Evolutionary conservation across 805 yeast species (phyloP).

Genomic region (Kockiozyma suomiensis): DNA sequence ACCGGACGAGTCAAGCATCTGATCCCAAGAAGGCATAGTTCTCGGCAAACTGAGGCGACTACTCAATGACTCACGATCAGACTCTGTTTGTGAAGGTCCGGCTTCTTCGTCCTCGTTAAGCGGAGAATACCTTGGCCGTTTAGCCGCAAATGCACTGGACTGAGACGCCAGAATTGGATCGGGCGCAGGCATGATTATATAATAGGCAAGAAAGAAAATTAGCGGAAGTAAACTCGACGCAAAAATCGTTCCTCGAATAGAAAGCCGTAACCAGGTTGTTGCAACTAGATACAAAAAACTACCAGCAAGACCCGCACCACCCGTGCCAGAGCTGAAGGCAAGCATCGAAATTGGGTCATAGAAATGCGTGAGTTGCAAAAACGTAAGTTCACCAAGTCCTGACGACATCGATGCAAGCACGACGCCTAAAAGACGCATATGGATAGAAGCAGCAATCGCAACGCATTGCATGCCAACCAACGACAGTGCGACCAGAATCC

Average conservation of each 20-base stretch:
- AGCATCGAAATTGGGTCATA: conserved; percentile 61
- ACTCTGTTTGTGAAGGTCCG: not conserved
- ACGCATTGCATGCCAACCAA: conserved; percentile 74
- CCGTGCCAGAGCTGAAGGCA: conserved; percentile 94
- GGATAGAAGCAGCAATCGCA: conserved; percentile 48
- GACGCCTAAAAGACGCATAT: conserved; percentile 63
- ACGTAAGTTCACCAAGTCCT: conserved; percentile 89
- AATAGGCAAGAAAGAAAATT: conserved; percentile 39
- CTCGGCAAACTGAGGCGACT: conserved; percentile 15
- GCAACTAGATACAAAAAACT: conserved; percentile 68
- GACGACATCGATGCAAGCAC: conserved; percentile 78
- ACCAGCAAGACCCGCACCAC: conserved; percentile 91
- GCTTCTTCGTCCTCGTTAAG: conserved; percentile 16
- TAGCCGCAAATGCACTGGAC: conserved; percentile 19
- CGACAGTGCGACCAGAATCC: conserved; percentile 59
- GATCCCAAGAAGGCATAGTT: conserved; percentile 11
- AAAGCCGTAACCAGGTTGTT: conserved; percentile 67
- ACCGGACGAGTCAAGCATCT: conserved; percentile 9
- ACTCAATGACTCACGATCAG: conserved; percentile 14
- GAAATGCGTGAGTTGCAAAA: conserved; percentile 81
- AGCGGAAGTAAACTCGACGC: conserved; percentile 53
- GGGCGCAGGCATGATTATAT: conserved; percentile 40
- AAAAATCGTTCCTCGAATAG: conserved; percentile 58
- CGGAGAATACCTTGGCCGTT: conserved; percentile 9
- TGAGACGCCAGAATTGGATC: conserved; percentile 25